Base-by-base conservation (phyloP, 2,329 filamentous ascomycete genomes). In the Geosmithia flava region DNA sequence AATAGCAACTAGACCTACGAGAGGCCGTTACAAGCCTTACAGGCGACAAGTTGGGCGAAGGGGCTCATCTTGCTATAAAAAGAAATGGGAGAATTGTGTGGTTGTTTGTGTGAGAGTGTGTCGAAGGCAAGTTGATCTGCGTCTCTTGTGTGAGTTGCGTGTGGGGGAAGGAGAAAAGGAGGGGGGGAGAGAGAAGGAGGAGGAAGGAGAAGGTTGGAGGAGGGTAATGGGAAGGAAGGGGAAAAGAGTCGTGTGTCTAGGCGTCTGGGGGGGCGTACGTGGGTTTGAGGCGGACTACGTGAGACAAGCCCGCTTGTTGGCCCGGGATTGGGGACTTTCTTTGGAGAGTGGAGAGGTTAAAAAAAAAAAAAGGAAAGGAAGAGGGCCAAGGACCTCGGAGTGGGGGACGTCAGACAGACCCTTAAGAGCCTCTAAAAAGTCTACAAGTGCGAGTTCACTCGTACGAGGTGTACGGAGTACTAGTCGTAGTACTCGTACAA, bases 11-110 rank as follows among this genome's bases (percentile, higher is more conserved):
- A 19, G 39, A 42, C 46, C 46, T 47, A 47, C 46, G 23, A 47
- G 33, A 47, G 46, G 37, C 46, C 19, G 39, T 20, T 23, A 41
- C 46, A 41, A 19, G 46, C 46, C 46, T 42, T 42, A 19, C 11
- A 19, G 23, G 40, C n/a, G 29, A 47, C 46, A 42, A 47, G 46
- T 42, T 47, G 46, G 20, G 33, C 16, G 41, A 19, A n/a, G 16
- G 23, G 13, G 20, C 33, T 33, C 46, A 47, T 47, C 40, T 47
- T 47, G 37, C 19, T 29, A 46, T 10, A 42, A 7, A 15, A 11
- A 19, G 17, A 42, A 23, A 8, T 8, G 8, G n/a, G 16, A 19
- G 10, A 11, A 10, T 7, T 3, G 33, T 11, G 13, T 5, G 7
- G 41, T 42, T 15, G 6, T 20, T 23, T 42, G 41, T 42, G 7